Conservation (phyloP, 306 rosid genomes). For the Glycine tomentella region DNA sequence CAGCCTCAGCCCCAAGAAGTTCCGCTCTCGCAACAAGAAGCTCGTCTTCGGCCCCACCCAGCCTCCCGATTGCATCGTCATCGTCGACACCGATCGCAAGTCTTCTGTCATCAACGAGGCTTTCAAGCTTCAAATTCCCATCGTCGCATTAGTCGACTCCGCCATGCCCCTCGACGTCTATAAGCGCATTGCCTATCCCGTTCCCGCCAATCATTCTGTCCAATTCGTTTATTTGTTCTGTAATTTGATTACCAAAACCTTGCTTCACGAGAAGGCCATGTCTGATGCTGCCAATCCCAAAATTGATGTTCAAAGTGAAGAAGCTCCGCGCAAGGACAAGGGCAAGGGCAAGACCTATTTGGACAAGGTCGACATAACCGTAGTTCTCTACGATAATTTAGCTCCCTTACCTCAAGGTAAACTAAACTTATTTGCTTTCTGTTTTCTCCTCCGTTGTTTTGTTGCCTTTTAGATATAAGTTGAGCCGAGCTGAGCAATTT, state of each 20-base stretch:
- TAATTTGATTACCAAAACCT: slow-evolving; percentile 80
- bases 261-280: slow-evolving; percentile 56
- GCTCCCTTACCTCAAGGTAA: slow-evolving; percentile 62
- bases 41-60: slow-evolving; percentile 73
- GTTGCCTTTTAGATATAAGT: neutral
- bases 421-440: slow-evolving; percentile 7
- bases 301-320: slow-evolving; percentile 45
- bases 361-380: slow-evolving; percentile 52
- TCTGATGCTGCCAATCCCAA: slow-evolving; percentile 31
- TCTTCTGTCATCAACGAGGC: slow-evolving; percentile 77
- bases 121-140: slow-evolving; percentile 67
- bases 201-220: slow-evolving; percentile 77
- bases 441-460: neutral
- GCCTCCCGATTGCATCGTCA: slow-evolving; percentile 79
- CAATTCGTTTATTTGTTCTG: slow-evolving; percentile 79
- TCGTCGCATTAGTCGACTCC: slow-evolving; percentile 81
- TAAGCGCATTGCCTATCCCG: slow-evolving; percentile 70
- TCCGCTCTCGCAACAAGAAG: slow-evolving; percentile 76
- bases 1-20: slow-evolving; percentile 81
- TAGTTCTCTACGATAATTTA: slow-evolving; percentile 61
- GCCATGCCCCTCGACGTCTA: slow-evolving; percentile 62
- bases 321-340: slow-evolving; percentile 30
- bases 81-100: slow-evolving; percentile 70
- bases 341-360: slow-evolving; percentile 25
- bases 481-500: neutral